These are phyloP conservation scores for Dichomitus squalens DNA, from an alignment of 1,284 basidiomycete species.

Conservation along the genomic window DNA sequence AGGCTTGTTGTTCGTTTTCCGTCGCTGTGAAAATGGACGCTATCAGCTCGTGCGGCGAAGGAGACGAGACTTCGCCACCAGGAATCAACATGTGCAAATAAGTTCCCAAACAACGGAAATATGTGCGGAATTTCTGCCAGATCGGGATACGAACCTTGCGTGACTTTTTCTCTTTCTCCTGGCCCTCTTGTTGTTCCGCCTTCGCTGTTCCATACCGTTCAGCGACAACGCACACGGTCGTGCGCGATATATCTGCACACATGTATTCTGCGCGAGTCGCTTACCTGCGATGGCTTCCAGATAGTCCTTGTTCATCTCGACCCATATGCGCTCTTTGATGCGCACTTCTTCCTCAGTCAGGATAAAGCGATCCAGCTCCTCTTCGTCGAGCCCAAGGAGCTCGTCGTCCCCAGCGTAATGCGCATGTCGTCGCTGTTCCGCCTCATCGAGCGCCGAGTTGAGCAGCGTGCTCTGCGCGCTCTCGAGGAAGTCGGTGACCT, in stretches of 20 bases:
- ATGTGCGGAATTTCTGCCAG: conserved; percentile 20
- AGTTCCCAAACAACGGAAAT: conserved; percentile 16
- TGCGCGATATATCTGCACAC: neutral
- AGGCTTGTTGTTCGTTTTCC: conserved; percentile 69
- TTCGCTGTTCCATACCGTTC: conserved; percentile 59
- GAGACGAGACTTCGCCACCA: neutral
- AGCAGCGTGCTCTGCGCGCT: conserved; percentile 59
- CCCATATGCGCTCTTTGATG: conserved; percentile 95
- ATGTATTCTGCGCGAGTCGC: conserved; percentile 31
- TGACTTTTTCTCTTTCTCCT: conserved; percentile 52
- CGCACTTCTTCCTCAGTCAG: conserved; percentile 85
- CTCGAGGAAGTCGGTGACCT: conserved; percentile 65
- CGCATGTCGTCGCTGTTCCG: conserved; percentile 57
- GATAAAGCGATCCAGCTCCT: conserved; percentile 87
- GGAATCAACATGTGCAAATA: conserved; percentile 23
- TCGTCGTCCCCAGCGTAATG: conserved; percentile 60
- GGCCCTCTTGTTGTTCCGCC: conserved; percentile 58
- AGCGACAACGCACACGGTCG: conserved; percentile 37
- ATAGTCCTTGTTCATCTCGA: conserved; percentile 94
- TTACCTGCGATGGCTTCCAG: conserved; percentile 86
- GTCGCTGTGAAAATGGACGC: conserved; percentile 47
- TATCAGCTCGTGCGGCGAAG: neutral
- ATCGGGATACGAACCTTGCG: conserved; percentile 72
- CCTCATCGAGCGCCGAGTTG: conserved; percentile 62
- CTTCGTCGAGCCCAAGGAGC: conserved; percentile 85